Base-by-base conservation (phyloP, 495 filamentous ascomycete species). In the Penicillium flavigenum region DNA sequence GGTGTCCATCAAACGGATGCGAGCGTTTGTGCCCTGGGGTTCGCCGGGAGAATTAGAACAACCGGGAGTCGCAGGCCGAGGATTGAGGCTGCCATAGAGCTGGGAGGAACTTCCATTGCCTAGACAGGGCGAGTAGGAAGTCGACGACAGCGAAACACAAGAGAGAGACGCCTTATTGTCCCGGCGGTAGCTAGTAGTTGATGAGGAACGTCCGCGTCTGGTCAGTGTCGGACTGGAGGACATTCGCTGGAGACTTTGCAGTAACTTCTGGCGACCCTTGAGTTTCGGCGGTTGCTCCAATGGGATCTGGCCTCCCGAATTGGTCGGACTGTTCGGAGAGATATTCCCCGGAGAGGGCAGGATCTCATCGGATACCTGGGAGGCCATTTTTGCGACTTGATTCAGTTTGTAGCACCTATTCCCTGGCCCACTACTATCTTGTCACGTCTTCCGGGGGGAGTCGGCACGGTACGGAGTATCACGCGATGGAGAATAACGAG, bases 191-290 rank as follows among this genome's bases (percentile, higher is more conserved):
- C 74, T 76, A 36, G 76, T 34, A 1, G 48, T 76, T 6, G 84
- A 80, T 44, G 76, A 72, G 32, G 76, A 79, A 59, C 88, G 83
- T 27, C 84, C 79, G 47, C 86, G 68, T 51, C 85, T 83, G 31
- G 81, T 72, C 27, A 98, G 75, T 22, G 89, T 88, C 10, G 90
- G 88, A 2, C 88, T 91, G 2, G 94, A 97, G 16, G 92, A 89
- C 57, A 98, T 94, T 42, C 91, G 88, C 63, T 95, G 86, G 47
- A 98, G 81, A 47, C 84, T 85, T 57, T 90, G 86, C 20, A 96
- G 73, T 41, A 98, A 74, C 50, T 86, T 85, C 54, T 86, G 84
- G 32, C 89, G 83, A 22, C 89, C 87, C 68, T 86, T 91, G 47
- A 86, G 77, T 72, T 90, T 94, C 8, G 74, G 71, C 11, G 77